These are phyloP conservation scores for Aphanocladium album DNA, from an alignment of 2,329 filamentous ascomycete species.

Conservation along the genomic window DNA sequence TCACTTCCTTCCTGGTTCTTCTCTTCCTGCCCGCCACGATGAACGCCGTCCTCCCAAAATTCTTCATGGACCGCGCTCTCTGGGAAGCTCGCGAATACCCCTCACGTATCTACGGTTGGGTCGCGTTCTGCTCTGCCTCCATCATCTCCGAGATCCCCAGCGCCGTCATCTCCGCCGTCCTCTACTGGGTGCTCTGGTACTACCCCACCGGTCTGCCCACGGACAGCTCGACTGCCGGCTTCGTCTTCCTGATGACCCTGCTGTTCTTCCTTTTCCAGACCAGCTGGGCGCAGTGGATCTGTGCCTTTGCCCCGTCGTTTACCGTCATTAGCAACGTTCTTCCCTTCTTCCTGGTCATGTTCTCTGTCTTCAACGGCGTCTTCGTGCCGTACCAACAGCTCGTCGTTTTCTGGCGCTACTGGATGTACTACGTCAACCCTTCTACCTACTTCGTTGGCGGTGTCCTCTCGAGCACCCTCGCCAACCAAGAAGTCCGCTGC, in stretches of 20 bases:
- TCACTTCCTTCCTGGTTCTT: slow-evolving; percentile 63
- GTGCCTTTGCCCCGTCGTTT: slow-evolving; percentile 73
- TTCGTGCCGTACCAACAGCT: slow-evolving; percentile 62
- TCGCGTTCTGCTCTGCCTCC: slow-evolving; percentile 70
- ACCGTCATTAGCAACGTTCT: slow-evolving; percentile 72
- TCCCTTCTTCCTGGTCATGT: slow-evolving; percentile 78
- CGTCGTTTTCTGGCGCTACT: slow-evolving; percentile 68
- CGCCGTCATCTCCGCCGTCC: slow-evolving; percentile 55
- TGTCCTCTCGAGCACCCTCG: slow-evolving; percentile 59
- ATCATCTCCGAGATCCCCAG: slow-evolving; percentile 68
- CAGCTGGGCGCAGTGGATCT: slow-evolving; percentile 80
- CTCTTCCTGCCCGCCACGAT: slow-evolving; percentile 65
- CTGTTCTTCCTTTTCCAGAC: slow-evolving; percentile 73
- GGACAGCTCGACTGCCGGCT: slow-evolving; percentile 61
- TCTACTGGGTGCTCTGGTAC: slow-evolving; percentile 76
- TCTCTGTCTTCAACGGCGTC: slow-evolving; percentile 72
- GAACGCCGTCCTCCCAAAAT: slow-evolving; percentile 72
- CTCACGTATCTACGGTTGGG: slow-evolving; percentile 70
- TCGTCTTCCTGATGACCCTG: slow-evolving; percentile 72
- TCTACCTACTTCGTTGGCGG: slow-evolving; percentile 69
- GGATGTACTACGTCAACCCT: slow-evolving; percentile 64
- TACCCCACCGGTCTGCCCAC: slow-evolving; percentile 66
- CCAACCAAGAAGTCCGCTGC: slow-evolving; percentile 45
- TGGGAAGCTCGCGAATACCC: slow-evolving; percentile 72
- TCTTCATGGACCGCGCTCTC: slow-evolving; percentile 65